phyloP scores from a whole-genome alignment of 2,329 filamentous ascomycete species.

The Venturia asperata region DNA sequence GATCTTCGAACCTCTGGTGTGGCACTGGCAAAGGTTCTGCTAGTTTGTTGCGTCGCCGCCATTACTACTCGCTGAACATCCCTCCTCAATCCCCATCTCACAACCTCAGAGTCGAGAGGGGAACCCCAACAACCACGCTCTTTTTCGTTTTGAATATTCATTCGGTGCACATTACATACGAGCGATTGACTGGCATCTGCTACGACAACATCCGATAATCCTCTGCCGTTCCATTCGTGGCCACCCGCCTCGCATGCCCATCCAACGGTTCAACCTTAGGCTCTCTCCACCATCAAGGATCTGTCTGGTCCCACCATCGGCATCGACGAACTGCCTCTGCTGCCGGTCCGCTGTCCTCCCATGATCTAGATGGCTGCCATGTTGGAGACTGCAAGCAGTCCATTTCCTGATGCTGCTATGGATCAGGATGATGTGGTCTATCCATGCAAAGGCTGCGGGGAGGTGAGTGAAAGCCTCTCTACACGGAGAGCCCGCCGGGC shows the following conservation, averaged over 20 bases:
- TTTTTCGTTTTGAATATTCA: slow-evolving; percentile 1
- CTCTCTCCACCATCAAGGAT: slow-evolving; percentile 2
- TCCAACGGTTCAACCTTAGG: not conserved
- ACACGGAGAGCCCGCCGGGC: not conserved
- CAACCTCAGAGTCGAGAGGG: not conserved
- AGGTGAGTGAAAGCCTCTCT: slow-evolving; percentile 47
- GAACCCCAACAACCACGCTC: not conserved
- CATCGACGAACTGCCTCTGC: not conserved
- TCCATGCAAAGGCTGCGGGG: slow-evolving; percentile 87
- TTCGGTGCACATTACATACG: not conserved
- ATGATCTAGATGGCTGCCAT: slow-evolving; percentile 11
- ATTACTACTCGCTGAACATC: not conserved
- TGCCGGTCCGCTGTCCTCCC: not conserved
- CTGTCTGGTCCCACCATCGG: not conserved
- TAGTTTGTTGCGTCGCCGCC: not conserved
- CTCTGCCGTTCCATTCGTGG: not conserved
- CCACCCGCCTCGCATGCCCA: not conserved
- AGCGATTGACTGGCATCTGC: not conserved
- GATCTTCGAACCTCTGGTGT: not conserved
- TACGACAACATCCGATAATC: not conserved
- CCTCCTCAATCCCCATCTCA: not conserved
- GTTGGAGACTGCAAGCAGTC: slow-evolving; percentile 9
- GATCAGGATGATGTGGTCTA: slow-evolving; percentile 66
- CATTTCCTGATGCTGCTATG: slow-evolving; percentile 44
- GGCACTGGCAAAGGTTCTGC: slow-evolving; percentile 3